A percentile compares a stretch with the other conserved stretches of the same genome.
Conservation (phyloP, 140 eudicot species). For the Oenanthe javanica region DNA sequence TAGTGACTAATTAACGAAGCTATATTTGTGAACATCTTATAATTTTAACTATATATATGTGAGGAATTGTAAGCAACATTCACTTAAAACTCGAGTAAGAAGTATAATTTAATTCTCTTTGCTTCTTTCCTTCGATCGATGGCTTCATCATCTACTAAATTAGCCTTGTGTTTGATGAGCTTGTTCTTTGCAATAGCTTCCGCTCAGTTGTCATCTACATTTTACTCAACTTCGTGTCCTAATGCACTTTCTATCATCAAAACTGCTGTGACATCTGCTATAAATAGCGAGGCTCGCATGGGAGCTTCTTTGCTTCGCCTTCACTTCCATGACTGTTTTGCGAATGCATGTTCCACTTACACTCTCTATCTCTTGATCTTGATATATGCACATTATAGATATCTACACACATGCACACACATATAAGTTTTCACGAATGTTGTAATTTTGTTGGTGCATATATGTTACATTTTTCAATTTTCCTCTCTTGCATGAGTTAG, state of each 20-base stretch:
- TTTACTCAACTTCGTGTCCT: conserved; percentile 53
- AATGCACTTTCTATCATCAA: conserved; percentile 33
- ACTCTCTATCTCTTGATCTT: no score
- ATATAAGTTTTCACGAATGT: no score
- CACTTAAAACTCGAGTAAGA: not conserved
- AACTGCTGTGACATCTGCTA: conserved; percentile 45
- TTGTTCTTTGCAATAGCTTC: conserved; percentile 25
- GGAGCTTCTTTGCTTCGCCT: conserved; percentile 92
- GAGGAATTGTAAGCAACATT: not conserved
- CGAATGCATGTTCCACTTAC: conserved; percentile 49
- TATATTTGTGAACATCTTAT: no score
- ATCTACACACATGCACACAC: no score
- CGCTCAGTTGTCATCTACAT: conserved; percentile 55
- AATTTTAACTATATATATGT: no score
- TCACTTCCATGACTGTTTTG: conserved; percentile 86
- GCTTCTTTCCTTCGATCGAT: not conserved
- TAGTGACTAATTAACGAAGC: no score
- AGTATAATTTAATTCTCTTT: not conserved
- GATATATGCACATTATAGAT: no score
- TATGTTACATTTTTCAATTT: no score
- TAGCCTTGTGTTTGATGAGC: conserved; percentile 14
- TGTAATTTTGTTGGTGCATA: no score
- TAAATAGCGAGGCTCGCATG: conserved; percentile 61
- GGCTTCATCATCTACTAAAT: not conserved
- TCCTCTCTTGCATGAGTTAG: no score